Base-by-base conservation (phyloP, 208 protist species). In the Crithidia expoeki region DNA sequence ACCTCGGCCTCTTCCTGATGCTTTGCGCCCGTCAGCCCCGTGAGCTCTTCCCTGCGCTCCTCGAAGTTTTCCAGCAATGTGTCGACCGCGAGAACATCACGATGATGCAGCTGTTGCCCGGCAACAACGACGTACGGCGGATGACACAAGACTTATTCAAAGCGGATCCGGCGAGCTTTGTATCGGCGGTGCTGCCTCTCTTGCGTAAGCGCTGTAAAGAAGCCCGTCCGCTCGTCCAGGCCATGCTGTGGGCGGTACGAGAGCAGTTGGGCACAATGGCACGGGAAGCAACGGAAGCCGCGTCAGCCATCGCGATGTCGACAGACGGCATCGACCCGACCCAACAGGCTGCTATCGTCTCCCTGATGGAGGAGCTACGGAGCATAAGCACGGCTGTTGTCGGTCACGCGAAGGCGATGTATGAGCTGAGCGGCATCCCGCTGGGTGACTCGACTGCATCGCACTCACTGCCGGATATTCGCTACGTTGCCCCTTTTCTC, bases 401-500 rank as follows among this genome's bases (percentile, higher is more conserved):
- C 25, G 73, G 76, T 1, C 81, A 89, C 33, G 72, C 76, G 14
- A 80, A 81, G 53, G 80, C 81, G 5, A 90, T 93, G 84, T 93
- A 93, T 63, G 79, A 86, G 46, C 74, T 57, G 30, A 86, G 80
- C 51, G 72, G 61, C 34, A 89, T 89, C 40, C 81, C 81, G 14
- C 49, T 87, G 2, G 51, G 63, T 23, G 9, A 68, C 57, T 61
- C 72, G 47, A 9, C 25, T 12, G 21, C 38, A 19, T 57, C 63
- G 4, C 44, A 63, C 36, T 63, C 69, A 0, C 57, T 90, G 33
- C 83, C 68, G 17, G 88, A 94, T 49, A 83, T 89, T 38, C 88
- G 88, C 51, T 94, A 89, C 74, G 19, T 94, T 25, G 80, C 84
- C 21, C 88, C 88, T 0, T 91, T 94, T 64, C 67, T 94, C n/a